These are phyloP conservation scores for Alternaria atra DNA, from an alignment of 2,329 filamentous ascomycete species.

Conservation along the genomic window DNA sequence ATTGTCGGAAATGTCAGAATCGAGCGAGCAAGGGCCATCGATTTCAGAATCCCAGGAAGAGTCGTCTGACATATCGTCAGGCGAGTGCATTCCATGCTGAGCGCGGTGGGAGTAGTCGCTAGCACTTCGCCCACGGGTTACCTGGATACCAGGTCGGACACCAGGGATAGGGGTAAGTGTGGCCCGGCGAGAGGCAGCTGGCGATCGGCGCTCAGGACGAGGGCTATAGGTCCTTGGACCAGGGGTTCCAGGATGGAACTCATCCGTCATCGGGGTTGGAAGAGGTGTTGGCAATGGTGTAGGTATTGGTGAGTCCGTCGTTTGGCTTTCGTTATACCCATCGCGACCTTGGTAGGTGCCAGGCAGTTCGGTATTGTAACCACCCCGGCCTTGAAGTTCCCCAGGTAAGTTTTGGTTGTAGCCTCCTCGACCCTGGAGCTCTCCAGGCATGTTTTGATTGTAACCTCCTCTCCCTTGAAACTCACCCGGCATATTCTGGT, in stretches of 20 bases:
- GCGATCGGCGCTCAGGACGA: conserved; percentile 40
- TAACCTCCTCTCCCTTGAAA: conserved; percentile 45
- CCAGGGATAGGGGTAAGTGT: conserved; percentile 51
- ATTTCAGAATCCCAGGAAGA: conserved; percentile 55
- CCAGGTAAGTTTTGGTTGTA: conserved; percentile 40
- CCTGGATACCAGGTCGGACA: conserved; percentile 46
- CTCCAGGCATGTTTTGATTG: conserved; percentile 42
- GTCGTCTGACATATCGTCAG: conserved; percentile 49
- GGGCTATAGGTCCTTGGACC: conserved; percentile 42
- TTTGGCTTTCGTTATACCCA: conserved; percentile 45
- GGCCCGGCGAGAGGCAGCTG: conserved; percentile 44
- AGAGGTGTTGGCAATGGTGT: conserved; percentile 35
- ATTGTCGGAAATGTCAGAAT: conserved; percentile 33
- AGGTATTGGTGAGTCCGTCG: conserved; percentile 44
- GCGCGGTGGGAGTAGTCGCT: conserved; percentile 44
- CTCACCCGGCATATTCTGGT: conserved; percentile 35
- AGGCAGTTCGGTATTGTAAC: conserved; percentile 41
- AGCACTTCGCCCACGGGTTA: conserved; percentile 39
- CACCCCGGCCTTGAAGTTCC: conserved; percentile 41
- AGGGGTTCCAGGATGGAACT: conserved; percentile 46
- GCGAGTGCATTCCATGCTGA: conserved; percentile 39
- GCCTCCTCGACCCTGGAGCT: conserved; percentile 43
- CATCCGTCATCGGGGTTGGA: conserved; percentile 42
- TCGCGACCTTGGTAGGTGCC: conserved; percentile 47
- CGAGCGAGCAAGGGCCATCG: conserved; percentile 46